phyloP scores from a whole-genome alignment of 2,329 filamentous ascomycete genomes.

The Penicillium sp. region DNA sequence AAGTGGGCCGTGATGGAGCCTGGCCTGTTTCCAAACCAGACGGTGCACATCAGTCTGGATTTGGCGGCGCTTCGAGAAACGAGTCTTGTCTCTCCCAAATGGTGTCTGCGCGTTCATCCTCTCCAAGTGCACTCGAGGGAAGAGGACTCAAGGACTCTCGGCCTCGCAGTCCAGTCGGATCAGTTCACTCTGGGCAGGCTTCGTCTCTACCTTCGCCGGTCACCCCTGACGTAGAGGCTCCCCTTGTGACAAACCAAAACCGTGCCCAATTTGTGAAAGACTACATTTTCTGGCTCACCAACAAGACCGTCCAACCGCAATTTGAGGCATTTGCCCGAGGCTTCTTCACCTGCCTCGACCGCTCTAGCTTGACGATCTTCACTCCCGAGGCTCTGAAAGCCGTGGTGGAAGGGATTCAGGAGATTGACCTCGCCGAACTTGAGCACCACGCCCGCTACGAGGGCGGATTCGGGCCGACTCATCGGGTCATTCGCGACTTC shows the following conservation, averaged over 20 bases:
- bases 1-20: conserved; percentile 30
- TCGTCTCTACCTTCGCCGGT: conserved; percentile 22
- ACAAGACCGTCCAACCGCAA: conserved; percentile 70
- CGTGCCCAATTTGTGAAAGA: conserved; percentile 72
- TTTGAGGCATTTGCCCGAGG: conserved; percentile 74
- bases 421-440: conserved; percentile 71
- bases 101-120: conserved; percentile 16
- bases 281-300: conserved; percentile 77
- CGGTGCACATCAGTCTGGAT: conserved; percentile 1
- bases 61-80: conserved; percentile 20
- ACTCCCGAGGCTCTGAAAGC: conserved; percentile 65
- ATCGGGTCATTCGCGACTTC: conserved; percentile 69
- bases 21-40: conserved; percentile 25
- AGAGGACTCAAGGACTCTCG: conserved; percentile 3
- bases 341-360: conserved; percentile 68
- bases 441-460: conserved; percentile 70
- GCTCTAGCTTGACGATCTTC: conserved; percentile 66
- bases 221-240: conserved; percentile 47
- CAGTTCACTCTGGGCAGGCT: conserved; percentile 22
- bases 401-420: conserved; percentile 74
- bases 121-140: conserved; percentile 19
- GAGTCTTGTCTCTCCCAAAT: conserved; percentile 17
- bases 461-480: conserved; percentile 63
- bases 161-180: conserved; percentile 10
- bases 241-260: conserved; percentile 74